Evolutionary conservation across 345 rosid genomes (phyloP), one percentile per base, ranked within the genome.

Genomic region (Leavenworthia alabamica): DNA sequence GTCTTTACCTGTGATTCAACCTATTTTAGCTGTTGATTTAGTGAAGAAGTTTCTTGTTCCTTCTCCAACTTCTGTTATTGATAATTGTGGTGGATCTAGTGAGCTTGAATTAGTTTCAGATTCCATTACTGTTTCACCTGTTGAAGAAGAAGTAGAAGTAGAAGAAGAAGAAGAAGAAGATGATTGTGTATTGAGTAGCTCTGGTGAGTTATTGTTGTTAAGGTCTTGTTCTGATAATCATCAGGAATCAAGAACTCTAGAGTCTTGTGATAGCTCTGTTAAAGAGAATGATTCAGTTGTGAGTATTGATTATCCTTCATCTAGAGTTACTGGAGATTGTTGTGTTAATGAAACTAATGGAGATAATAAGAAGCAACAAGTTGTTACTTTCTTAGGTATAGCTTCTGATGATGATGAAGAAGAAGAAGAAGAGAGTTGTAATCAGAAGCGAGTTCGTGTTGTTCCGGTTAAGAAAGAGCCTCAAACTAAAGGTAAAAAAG

Each of bases 221-320:
- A 75, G 67, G 57, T 77, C 73, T 5, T 65, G 72, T 52, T 74
- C 54, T 81, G 81, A 20, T 68, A 80, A 90, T 36, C 7, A 36
- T 36, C 41, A 36, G n/a, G 41, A 36, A 36, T 36, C 41, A 36
- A 36, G 7, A 36, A 36, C 7, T 36, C 7, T 36, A 36, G 41
- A n/a, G 2, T 36, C 5, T n/a, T 36, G 41, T 36, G 41, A 36
- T 36, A 73, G 81, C 53, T 83, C 90, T 5, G 76, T 61, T 12
- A 77, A 68, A 54, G 82, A 67, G 72, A 77, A 20, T 20, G 22
- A 82, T 46, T 90, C 97, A 0, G 82, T 86, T 31, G 41, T 87
- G 82, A 93, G 99, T 41, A 70, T 78, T 66, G 99, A 89, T 60
- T 93, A 84, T 68, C 97, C 96, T 0, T 93, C 99, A 53, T 85